Evolutionary conservation across 1,139 yeast species (phyloP), one percentile per base, ranked within the genome.

Genomic region (Candida sp.): DNA sequence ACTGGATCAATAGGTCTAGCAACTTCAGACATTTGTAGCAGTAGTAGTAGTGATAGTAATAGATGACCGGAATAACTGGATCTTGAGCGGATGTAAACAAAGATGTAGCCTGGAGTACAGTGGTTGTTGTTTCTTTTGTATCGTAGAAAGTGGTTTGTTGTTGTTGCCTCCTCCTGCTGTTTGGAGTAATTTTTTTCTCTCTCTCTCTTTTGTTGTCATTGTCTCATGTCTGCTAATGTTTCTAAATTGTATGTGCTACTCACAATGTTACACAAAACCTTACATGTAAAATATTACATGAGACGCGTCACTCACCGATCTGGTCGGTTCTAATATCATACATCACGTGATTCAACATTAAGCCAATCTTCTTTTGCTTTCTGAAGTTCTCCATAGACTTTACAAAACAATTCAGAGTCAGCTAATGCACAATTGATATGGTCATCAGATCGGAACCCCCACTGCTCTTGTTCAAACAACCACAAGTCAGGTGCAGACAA

Each of bases 341-440:
- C 22, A 5, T 34, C 17, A 17, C 25, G 35, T 32, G 9, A 28
- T 8, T 28, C 7, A 28, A 6, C 31, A 28, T 8, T 28, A 28
- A 9, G 35, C n/a, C n/a, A 5, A 9, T 25, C 25, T 23, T 25
- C 11, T 8, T 23, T 37, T 3, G 9, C 7, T 38, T 26, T 38
- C 11, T 38, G 32, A 11, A 11, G 17, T 40, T 40, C 46, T 44
- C 66, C 69, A 49, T 58, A 65, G 6, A 46, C 49, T 33, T 54
- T 50, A 53, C 69, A 65, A 48, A 63, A 65, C 3, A 56, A 55
- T 3, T 47, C 46, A 12, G 65, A 62, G 32, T 42, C 49, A 6
- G 54, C 50, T 49, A 65, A 53, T 30, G 61, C 62, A 56, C 69
- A 65, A 34, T 38, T 41, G 12, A 52, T 46, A 37, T 48, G 48